A percentile compares a stretch with the other conserved stretches of the same genome.
Conservation (phyloP, 1,284 basidiomycete genomes). For the Fomitopsis betulina region DNA sequence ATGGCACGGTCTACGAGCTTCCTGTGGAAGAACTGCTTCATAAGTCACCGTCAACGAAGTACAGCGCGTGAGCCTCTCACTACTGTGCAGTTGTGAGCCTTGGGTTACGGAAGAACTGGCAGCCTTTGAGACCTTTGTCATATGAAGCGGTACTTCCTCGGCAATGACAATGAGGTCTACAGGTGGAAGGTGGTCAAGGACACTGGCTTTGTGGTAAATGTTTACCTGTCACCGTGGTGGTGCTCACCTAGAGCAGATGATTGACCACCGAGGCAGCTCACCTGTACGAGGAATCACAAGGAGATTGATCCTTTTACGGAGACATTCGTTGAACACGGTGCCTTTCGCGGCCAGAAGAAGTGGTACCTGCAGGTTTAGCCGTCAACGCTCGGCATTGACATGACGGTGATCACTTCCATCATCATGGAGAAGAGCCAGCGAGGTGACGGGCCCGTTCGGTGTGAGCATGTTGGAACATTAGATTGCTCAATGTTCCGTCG, state of each 20-base stretch:
- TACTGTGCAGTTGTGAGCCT: background rate
- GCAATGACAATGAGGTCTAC: constrained; percentile 45
- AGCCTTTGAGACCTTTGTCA: background rate
- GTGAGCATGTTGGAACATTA: constrained; percentile 26
- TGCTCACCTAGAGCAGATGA: background rate
- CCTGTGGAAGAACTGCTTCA: constrained; percentile 41
- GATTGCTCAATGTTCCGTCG: too few species aligned
- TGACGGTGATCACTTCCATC: constrained; percentile 46
- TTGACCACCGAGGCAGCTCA: constrained; percentile 28
- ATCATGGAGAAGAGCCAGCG: constrained; percentile 49
- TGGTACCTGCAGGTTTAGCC: constrained; percentile 41
- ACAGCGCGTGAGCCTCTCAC: constrained; percentile 38
- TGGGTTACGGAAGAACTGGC: too few species aligned
- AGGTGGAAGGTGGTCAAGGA: constrained; percentile 42
- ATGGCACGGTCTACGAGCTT: constrained; percentile 30
- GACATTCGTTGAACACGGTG: constrained; percentile 32
- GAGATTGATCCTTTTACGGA: constrained; percentile 38
- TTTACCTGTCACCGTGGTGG: background rate
- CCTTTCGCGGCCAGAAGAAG: constrained; percentile 43
- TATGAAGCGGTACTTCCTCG: constrained; percentile 47
- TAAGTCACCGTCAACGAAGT: constrained; percentile 27
- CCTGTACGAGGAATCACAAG: constrained; percentile 29
- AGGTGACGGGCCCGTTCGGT: constrained; percentile 28
- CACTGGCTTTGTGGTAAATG: constrained; percentile 37
- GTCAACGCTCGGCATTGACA: constrained; percentile 39